Conservation (phyloP, 2,329 filamentous ascomycete genomes). For the Epicoccum sorghinum region DNA sequence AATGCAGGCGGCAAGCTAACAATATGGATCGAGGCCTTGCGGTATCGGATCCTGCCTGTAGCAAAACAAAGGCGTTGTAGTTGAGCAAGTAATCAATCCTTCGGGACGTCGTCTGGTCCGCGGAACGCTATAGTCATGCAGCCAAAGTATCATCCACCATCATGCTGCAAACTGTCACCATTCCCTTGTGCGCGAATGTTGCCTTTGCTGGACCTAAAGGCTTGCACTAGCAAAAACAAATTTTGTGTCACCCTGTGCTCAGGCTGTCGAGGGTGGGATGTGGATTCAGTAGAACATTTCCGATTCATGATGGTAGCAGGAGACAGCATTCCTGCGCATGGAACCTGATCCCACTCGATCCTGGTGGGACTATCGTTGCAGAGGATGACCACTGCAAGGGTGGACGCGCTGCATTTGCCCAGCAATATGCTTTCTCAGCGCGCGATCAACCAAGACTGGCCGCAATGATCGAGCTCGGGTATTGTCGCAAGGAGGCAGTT, state of each 20-base stretch:
- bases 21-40: background rate
- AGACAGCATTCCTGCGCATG: constrained; percentile 12
- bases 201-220: background rate
- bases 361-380: constrained; percentile 2
- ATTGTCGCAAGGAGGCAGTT: background rate
- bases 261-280: background rate
- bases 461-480: constrained; percentile 1
- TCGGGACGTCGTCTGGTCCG: constrained; percentile 2
- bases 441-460: background rate
- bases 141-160: too few species aligned
- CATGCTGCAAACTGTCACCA: background rate
- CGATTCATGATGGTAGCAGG: background rate
- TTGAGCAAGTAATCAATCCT: constrained; percentile 1
- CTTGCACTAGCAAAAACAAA: background rate
- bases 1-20: background rate
- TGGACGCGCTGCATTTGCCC: constrained; percentile 1
- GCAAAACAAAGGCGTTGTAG: background rate
- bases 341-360: constrained; percentile 2
- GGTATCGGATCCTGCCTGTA: background rate
- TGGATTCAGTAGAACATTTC: background rate
- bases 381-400: constrained; percentile 11
- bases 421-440: background rate
- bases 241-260: constrained; percentile 1
- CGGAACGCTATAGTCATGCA: background rate
- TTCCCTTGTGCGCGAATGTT: background rate